Evolutionary conservation across 345 rosid species (phyloP).

Genomic region (Iberis pinnata): DNA sequence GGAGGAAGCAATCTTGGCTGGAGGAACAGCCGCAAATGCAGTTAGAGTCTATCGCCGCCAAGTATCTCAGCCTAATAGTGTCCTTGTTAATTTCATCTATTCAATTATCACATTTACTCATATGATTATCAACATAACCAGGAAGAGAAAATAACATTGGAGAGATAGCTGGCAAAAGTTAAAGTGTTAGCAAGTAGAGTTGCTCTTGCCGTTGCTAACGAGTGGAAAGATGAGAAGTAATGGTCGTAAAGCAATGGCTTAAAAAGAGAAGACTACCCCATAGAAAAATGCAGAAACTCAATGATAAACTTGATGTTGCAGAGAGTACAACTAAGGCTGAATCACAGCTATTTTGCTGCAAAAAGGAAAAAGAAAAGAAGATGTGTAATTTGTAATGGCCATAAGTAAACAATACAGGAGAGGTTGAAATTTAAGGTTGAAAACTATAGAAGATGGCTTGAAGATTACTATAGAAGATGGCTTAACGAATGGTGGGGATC

Average conservation of each 20-base stretch:
- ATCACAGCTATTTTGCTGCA: constrained; percentile 40
- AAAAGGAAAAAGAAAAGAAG: neutral
- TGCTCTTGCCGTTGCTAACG: constrained; percentile 82
- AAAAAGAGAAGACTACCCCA: constrained; percentile 80
- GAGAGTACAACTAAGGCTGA: constrained; percentile 92
- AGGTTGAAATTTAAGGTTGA: constrained; percentile 67
- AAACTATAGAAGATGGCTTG: constrained; percentile 71
- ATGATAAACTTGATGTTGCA: constrained; percentile 60
- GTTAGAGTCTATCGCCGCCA: constrained; percentile 63
- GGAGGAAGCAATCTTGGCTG: constrained; percentile 76
- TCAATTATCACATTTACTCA: neutral
- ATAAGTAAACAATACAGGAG: constrained; percentile 41
- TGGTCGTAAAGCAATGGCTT: constrained; percentile 87
- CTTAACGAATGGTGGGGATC: too few relatives aligned
- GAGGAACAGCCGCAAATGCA: constrained; percentile 81
- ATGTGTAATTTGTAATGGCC: neutral
- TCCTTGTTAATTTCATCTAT: too few relatives aligned
- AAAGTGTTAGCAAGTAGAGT: constrained; percentile 76
- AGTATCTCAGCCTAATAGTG: constrained; percentile 52
- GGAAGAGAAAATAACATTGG: constrained; percentile 88
- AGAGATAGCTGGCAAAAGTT: constrained; percentile 86
- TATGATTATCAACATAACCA: constrained; percentile 24
- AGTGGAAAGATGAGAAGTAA: constrained; percentile 96
- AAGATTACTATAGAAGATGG: too few relatives aligned
- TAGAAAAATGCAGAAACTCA: constrained; percentile 90